These are phyloP conservation scores for Mimosa pudica DNA, from an alignment of 306 rosid species.

Conservation along the genomic window DNA sequence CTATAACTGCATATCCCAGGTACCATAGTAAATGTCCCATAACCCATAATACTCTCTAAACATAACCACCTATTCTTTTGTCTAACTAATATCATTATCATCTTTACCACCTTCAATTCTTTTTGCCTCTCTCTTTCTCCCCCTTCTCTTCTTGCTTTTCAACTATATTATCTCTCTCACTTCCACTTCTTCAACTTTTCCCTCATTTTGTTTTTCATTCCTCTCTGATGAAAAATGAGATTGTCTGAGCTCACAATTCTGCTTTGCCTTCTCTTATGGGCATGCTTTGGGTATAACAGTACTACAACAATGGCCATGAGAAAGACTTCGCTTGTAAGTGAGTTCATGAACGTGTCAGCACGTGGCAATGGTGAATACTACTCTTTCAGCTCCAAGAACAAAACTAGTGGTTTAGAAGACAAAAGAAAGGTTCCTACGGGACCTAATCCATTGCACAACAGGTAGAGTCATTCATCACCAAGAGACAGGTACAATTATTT, in stretches of 20 bases:
- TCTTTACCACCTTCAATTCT: slow-evolving; percentile 45
- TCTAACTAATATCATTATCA: slow-evolving; percentile 18
- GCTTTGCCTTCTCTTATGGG: slow-evolving; percentile 51
- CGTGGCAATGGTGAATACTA: not conserved
- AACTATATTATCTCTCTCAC: slow-evolving; percentile 27
- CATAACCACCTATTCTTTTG: slow-evolving; percentile 1
- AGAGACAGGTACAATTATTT: not conserved
- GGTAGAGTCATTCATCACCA: slow-evolving; percentile 40
- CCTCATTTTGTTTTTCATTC: not conserved
- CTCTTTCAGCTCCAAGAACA: slow-evolving; percentile 41
- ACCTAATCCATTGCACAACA: slow-evolving; percentile 89
- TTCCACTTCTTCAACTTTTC: not conserved
- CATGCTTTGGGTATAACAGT: slow-evolving; percentile 43
- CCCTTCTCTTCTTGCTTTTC: slow-evolving; percentile 32
- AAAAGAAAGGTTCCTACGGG: slow-evolving; percentile 86
- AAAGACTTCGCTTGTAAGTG: slow-evolving; percentile 31
- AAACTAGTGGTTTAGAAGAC: slow-evolving; percentile 41
- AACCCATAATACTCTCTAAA: slow-evolving; percentile 35
- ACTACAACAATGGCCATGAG: slow-evolving; percentile 38
- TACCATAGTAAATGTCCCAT: slow-evolving; percentile 60
- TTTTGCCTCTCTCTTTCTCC: slow-evolving; percentile 43
- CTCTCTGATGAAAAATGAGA: slow-evolving; percentile 41
- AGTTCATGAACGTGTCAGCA: slow-evolving; percentile 14
- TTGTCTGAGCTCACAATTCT: slow-evolving; percentile 40
- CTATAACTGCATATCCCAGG: slow-evolving; percentile 54